These are phyloP conservation scores for Glutinoglossum americanum DNA, from an alignment of 495 filamentous ascomycete genomes.

Conservation along the genomic window DNA sequence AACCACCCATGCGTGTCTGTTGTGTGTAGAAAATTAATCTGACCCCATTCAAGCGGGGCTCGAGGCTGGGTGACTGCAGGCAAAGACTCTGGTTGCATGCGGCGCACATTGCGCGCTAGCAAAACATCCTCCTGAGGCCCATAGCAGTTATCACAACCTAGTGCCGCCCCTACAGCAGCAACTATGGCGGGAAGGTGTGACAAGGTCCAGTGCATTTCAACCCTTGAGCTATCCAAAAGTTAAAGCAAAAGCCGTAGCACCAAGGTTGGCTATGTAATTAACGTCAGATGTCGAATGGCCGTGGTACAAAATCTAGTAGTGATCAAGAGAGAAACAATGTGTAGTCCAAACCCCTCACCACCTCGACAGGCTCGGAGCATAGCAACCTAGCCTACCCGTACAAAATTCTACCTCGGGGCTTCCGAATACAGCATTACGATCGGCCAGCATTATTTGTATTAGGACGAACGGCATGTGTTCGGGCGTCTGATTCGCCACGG, in stretches of 20 bases:
- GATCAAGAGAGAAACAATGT: neutral
- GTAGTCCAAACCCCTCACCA: neutral
- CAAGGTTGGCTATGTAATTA: neutral
- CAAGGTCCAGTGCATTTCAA: neutral
- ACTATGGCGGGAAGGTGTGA: neutral
- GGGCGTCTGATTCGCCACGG: neutral
- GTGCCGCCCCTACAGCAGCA: neutral
- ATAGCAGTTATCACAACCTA: slow-evolving; percentile 15
- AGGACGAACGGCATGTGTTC: neutral
- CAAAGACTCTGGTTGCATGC: slow-evolving; percentile 26
- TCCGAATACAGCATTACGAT: neutral
- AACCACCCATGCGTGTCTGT: slow-evolving; percentile 95
- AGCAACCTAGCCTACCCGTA: neutral
- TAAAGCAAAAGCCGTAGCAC: neutral
- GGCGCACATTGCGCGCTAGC: slow-evolving; percentile 13
- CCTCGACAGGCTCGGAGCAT: too few species aligned
- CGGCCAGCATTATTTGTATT: neutral
- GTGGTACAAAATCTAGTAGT: neutral
- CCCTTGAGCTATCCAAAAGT: neutral
- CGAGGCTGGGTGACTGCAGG: slow-evolving; percentile 17
- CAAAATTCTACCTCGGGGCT: neutral
- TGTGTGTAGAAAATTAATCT: slow-evolving; percentile 89
- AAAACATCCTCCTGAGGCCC: slow-evolving; percentile 15
- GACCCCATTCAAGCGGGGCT: slow-evolving; percentile 41
- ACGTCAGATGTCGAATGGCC: neutral